A percentile compares a stretch with the other conserved stretches of the same genome.
These are phyloP conservation scores for Citrullus amarus DNA, from an alignment of 306 rosid species.

Conservation along the genomic window DNA sequence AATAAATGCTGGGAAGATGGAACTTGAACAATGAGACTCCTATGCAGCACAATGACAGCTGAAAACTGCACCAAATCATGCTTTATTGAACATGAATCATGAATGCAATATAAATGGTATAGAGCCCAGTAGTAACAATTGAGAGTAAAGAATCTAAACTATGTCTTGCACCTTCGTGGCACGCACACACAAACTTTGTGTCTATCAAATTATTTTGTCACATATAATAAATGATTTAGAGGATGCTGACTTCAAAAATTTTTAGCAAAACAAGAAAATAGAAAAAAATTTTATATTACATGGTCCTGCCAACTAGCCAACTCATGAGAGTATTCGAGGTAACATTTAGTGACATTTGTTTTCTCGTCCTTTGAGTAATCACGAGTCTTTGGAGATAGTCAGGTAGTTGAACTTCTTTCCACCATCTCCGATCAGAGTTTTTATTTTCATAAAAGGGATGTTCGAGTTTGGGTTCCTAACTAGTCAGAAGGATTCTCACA, in stretches of 20 bases:
- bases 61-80: background rate
- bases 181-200: background rate
- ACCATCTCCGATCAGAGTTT: background rate
- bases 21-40: background rate
- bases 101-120: background rate
- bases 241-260: background rate
- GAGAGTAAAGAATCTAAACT: background rate
- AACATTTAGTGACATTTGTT: background rate
- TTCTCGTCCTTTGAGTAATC: background rate
- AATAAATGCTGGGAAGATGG: background rate
- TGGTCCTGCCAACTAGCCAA: background rate
- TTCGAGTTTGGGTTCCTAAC: background rate
- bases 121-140: background rate
- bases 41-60: background rate
- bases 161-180: background rate
- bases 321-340: background rate
- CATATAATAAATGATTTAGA: background rate
- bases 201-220: background rate
- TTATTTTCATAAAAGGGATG: background rate
- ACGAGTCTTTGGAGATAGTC: background rate
- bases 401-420: background rate
- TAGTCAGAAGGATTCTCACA: background rate
- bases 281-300: background rate
- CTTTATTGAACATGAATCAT: background rate
- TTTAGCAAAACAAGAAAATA: background rate